Percentiles rank a stretch among this genome's conserved stretches.
These are phyloP conservation scores for Ophiostoma montium DNA, from an alignment of 2,329 filamentous ascomycete genomes.

Conservation along the genomic window DNA sequence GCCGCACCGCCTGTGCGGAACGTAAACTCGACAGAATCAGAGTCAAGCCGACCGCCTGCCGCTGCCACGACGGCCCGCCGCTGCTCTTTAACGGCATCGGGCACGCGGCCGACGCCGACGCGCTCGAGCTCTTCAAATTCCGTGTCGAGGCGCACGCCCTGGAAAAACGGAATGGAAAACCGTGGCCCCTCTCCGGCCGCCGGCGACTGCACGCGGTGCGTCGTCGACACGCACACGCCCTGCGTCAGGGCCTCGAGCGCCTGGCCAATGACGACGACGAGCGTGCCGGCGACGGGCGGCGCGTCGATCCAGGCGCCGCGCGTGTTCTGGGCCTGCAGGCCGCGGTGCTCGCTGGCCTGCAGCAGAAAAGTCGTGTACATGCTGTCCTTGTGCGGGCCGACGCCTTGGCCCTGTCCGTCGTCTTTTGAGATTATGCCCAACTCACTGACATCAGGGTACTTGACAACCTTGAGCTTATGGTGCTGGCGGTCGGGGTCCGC, in stretches of 20 bases:
- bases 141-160: conserved; percentile 67
- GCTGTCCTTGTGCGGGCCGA: conserved; percentile 73
- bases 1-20: conserved; percentile 56
- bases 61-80: conserved; percentile 40
- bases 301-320: conserved; percentile 70
- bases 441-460: conserved; percentile 61
- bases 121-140: conserved; percentile 62
- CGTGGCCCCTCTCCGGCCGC: conserved; percentile 53
- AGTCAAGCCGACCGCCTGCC: conserved; percentile 43
- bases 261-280: conserved; percentile 80
- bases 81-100: conserved; percentile 48
- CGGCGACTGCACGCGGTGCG: conserved; percentile 70
- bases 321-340: conserved; percentile 73
- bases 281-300: conserved; percentile 58
- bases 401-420: conserved; percentile 30
- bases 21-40: conserved; percentile 79
- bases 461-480: conserved; percentile 83
- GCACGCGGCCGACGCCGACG: conserved; percentile 42
- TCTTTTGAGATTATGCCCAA: conserved; percentile 30
- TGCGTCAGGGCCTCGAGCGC: conserved; percentile 73
- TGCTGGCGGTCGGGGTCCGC: conserved; percentile 39
- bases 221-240: conserved; percentile 70
- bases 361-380: conserved; percentile 74
- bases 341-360: conserved; percentile 61
- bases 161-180: conserved; percentile 78